phyloP scores from a whole-genome alignment of 148 eudicot genomes.

The Vaccinium darrowii region DNA sequence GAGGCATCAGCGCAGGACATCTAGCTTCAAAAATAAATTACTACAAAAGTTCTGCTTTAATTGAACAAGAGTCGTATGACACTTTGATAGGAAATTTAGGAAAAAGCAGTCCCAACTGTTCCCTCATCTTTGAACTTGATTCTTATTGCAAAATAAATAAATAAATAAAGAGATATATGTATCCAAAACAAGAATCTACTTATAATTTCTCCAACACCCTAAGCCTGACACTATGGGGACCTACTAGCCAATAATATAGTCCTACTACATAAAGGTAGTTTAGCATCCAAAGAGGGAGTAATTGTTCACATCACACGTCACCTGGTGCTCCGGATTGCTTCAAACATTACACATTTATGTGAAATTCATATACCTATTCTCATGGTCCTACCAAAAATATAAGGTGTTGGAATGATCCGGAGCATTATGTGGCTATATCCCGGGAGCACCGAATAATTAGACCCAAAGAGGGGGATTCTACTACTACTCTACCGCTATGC shows the following conservation, averaged over 20 bases:
- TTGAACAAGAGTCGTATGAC: background rate
- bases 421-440: too few relatives aligned
- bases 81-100: background rate
- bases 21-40: too few relatives aligned
- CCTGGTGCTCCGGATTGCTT: too few relatives aligned
- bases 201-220: background rate
- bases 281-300: background rate
- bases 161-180: background rate
- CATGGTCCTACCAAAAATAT: too few relatives aligned
- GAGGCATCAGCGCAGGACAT: too few relatives aligned
- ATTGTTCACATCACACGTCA: background rate
- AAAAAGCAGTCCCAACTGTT: background rate
- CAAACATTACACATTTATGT: too few relatives aligned
- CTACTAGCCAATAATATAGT: background rate
- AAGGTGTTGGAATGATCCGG: too few relatives aligned
- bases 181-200: background rate
- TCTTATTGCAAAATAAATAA: background rate
- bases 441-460: too few relatives aligned
- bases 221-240: background rate
- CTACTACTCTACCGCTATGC: too few relatives aligned
- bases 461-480: too few relatives aligned
- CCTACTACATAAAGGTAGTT: background rate
- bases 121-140: background rate
- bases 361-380: too few relatives aligned
- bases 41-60: background rate